A percentile compares a stretch with the other conserved stretches of the same genome.
Conservation (phyloP, 129 eudicot species). For the Flaveria brownii region DNA sequence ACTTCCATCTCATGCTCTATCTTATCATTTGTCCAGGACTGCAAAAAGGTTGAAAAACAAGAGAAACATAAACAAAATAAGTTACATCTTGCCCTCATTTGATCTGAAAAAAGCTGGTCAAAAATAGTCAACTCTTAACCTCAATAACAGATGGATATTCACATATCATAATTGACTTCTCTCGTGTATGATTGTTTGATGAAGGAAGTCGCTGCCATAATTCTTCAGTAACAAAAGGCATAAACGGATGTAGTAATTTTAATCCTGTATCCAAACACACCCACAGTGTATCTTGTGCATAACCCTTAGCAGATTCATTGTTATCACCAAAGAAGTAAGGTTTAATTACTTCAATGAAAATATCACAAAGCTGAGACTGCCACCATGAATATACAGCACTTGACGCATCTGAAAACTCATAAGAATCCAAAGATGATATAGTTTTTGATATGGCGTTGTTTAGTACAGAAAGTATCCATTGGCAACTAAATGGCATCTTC, state of each 20-base stretch:
- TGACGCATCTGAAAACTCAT: slow-evolving; percentile 89
- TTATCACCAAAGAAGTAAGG: slow-evolving; percentile 71
- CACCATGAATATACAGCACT: slow-evolving; percentile 89
- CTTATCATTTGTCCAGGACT: slow-evolving; percentile 71
- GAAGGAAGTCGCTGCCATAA: slow-evolving; percentile 97
- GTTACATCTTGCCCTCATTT: background rate
- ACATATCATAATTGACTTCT: slow-evolving; percentile 77
- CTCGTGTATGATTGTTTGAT: slow-evolving; percentile 46
- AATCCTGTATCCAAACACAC: slow-evolving; percentile 82
- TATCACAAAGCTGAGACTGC: slow-evolving; percentile 87
- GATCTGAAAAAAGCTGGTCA: background rate
- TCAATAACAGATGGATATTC: slow-evolving; percentile 64
- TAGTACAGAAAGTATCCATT: slow-evolving; percentile 85
- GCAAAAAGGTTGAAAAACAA: slow-evolving; percentile 17
- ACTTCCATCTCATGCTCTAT: slow-evolving; percentile 72
- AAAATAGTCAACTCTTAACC: slow-evolving; percentile 41
- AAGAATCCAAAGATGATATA: slow-evolving; percentile 60
- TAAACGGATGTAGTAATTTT: slow-evolving; percentile 85
- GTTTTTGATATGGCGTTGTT: slow-evolving; percentile 79
- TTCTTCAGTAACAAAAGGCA: slow-evolving; percentile 94
- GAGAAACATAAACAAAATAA: background rate
- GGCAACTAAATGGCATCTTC: slow-evolving; percentile 79
- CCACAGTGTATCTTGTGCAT: slow-evolving; percentile 84
- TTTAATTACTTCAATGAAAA: slow-evolving; percentile 78
- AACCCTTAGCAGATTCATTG: slow-evolving; percentile 48